phyloP scores from a whole-genome alignment of 148 eudicot genomes.

The Vaccinium vitisidaea region DNA sequence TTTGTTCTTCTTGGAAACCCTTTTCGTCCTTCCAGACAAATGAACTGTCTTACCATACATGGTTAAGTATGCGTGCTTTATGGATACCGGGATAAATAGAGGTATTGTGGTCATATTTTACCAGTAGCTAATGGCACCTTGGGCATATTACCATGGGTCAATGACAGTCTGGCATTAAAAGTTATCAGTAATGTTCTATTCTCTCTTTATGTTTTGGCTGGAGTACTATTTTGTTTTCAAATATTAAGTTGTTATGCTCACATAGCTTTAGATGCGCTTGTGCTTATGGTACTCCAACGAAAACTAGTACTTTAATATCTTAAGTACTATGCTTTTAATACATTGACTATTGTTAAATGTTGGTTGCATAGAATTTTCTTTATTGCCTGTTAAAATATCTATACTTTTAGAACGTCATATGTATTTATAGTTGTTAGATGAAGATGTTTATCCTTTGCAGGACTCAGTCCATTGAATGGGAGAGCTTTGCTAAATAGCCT shows the following conservation, averaged over 20 bases:
- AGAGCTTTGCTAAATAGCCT: background rate
- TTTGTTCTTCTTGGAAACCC: background rate
- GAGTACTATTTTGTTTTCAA: background rate
- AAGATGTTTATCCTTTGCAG: background rate
- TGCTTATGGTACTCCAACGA: background rate
- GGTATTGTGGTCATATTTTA: background rate
- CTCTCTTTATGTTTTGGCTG: background rate
- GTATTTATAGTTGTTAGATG: background rate
- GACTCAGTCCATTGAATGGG: background rate
- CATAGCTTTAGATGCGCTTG: background rate
- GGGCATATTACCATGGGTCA: background rate
- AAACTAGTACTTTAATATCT: background rate
- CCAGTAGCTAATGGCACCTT: background rate
- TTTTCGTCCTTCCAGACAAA: background rate
- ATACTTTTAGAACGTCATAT: background rate
- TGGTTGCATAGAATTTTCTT: background rate
- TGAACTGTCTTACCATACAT: background rate
- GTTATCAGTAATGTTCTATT: background rate
- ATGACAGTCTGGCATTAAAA: background rate
- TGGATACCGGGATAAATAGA: background rate
- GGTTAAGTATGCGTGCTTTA: background rate
- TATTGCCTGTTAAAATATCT: background rate
- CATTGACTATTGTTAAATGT: background rate
- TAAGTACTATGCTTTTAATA: background rate
- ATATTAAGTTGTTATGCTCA: background rate